Base-by-base conservation (phyloP, 1,139 yeast genomes). In the Sugiyamaella xylanicola region DNA sequence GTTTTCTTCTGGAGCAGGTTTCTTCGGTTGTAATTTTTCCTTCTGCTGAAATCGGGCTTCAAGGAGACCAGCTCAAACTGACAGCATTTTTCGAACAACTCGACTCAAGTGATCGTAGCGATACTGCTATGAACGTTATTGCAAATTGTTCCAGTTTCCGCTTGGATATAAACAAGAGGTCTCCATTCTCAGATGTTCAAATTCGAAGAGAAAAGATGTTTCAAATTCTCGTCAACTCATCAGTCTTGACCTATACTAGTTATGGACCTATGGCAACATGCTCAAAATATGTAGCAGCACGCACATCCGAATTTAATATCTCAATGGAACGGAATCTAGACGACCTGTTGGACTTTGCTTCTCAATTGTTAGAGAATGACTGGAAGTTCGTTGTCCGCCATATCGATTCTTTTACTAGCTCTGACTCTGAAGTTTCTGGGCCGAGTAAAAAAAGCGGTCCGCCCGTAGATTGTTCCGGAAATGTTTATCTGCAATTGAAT, bases 31-130 rank as follows among this genome's bases (percentile, higher is more conserved):
- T 59, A 5, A 51, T 41, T 21, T 29, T 56, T 20, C 63, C 61
- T 1, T 51, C 60, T 2, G 44, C 50, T n/a, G 54, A 55, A 36
- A 37, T 48, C 20, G 51, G 37, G 9, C 25, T 55, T 15, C 59
- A 56, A 19, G 59, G 59, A 8, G 53, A 54, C 20, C 58, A 54
- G 19, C 49, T 58, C 13, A 54, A 54, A 29, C 32, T 55, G 9
- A 47, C 61, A 2, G 40, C 48, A 13, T 56, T 58, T 37, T 50
- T 41, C 5, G 62, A 61, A 25, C 63, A 61, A 39, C 47, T 59
- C 5, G 52, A 56, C 20, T 49, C 43, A n/a, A 19, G 13, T 11
- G 43, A 53, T 22, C 32, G 37, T 9, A 27, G 39, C 2, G 48
- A 59, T 19, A 49, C 58, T 36, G 45, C 53, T 3, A 21, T 52